These are phyloP conservation scores for Smittium culicis DNA, from an alignment of 371 early-diverging fungal species.

Conservation along the genomic window DNA sequence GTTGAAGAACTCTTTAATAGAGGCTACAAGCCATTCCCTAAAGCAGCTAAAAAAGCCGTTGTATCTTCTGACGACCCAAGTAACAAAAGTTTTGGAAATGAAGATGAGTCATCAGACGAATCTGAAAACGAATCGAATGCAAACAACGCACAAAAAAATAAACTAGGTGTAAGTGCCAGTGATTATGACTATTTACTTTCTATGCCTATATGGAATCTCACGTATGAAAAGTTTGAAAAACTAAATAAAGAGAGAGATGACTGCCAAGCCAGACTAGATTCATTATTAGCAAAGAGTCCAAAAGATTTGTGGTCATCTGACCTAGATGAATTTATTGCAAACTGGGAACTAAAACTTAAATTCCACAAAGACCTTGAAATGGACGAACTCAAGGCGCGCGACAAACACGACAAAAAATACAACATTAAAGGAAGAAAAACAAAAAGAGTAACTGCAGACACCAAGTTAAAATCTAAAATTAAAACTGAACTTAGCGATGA, in stretches of 20 bases:
- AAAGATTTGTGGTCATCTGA: conserved; percentile 87
- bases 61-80: conserved; percentile 17
- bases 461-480: neutral
- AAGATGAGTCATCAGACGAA: conserved; percentile 15
- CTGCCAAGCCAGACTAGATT: conserved; percentile 58
- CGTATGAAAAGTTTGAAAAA: conserved; percentile 78
- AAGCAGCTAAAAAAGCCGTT: conserved; percentile 16
- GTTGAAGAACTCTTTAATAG: conserved; percentile 59
- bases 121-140: conserved; percentile 35
- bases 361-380: conserved; percentile 9
- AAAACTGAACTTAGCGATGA: conserved; percentile 12
- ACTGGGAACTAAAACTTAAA: conserved; percentile 45
- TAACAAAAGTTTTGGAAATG: neutral
- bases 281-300: conserved; percentile 50
- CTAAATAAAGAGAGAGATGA: conserved; percentile 54
- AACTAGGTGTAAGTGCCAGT: conserved; percentile 19
- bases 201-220: conserved; percentile 89
- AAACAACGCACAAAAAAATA: conserved; percentile 2
- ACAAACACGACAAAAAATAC: conserved; percentile 4
- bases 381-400: conserved; percentile 2
- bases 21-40: conserved; percentile 51
- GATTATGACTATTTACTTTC: conserved; percentile 90
- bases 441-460: neutral
- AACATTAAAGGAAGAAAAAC: conserved; percentile 17
- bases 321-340: conserved; percentile 54